Evolutionary conservation across 2,329 filamentous ascomycete genomes (phyloP).

Genomic region (Fusarium solani-melongenae): DNA sequence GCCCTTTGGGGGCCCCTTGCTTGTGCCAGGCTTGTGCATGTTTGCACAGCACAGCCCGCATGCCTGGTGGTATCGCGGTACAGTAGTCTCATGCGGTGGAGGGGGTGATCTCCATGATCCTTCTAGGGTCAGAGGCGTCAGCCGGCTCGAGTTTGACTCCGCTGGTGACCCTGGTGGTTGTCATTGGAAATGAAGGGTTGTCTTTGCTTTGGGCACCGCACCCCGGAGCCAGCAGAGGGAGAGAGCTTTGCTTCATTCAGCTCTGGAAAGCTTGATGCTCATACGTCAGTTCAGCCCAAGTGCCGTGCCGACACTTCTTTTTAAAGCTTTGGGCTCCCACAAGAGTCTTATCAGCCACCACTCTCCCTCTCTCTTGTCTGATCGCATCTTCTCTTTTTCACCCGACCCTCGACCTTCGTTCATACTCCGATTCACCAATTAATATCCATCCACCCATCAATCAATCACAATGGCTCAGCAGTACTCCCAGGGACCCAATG

Average conservation of each 20-base stretch:
- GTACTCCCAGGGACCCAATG: slow-evolving; percentile 41
- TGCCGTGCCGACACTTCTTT: slow-evolving; percentile 18
- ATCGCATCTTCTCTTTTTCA: neutral
- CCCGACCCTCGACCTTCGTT: neutral
- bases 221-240: slow-evolving; percentile 1
- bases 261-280: slow-evolving; percentile 1
- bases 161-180: slow-evolving; percentile 32
- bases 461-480: slow-evolving; percentile 40
- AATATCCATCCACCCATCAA: neutral
- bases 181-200: slow-evolving; percentile 38
- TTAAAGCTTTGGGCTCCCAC: slow-evolving; percentile 15
- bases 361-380: neutral
- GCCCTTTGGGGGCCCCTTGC: neutral
- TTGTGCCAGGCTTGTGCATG: slow-evolving; percentile 20
- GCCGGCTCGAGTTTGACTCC: slow-evolving; percentile 29
- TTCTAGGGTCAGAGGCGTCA: slow-evolving; percentile 17
- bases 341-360: slow-evolving; percentile 9
- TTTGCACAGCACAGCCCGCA: slow-evolving; percentile 31
- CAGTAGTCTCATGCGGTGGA: slow-evolving; percentile 9
- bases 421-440: neutral
- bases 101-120: slow-evolving; percentile 1
- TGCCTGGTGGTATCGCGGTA: neutral
- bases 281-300: slow-evolving; percentile 12
- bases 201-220: slow-evolving; percentile 7
- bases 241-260: slow-evolving; percentile 19